A percentile compares a stretch with the other conserved stretches of the same genome.
phyloP scores from a whole-genome alignment of 2,329 filamentous ascomycete genomes.

The Ceratocystis lukuohia region DNA sequence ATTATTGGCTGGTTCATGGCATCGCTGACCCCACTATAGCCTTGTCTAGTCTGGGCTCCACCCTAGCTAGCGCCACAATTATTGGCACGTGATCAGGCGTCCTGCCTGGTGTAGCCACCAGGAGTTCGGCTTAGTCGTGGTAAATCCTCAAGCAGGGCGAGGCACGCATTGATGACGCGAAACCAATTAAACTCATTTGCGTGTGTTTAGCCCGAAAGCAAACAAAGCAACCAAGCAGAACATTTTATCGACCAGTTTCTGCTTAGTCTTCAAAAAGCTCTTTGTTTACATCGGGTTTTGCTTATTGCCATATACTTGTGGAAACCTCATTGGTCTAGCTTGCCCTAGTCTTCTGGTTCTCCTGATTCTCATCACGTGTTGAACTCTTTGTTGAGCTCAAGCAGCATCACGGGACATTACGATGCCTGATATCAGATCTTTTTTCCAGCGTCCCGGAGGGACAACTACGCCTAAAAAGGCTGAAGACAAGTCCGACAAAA shows the following conservation, averaged over 20 bases:
- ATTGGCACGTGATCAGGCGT: slow-evolving; percentile 17
- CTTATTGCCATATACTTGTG: neutral
- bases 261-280: neutral
- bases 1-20: neutral
- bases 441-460: slow-evolving; percentile 68
- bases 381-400: neutral
- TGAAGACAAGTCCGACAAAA: slow-evolving; percentile 34
- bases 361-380: neutral
- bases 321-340: neutral
- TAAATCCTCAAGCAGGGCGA: neutral
- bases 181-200: slow-evolving; percentile 14
- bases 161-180: slow-evolving; percentile 15
- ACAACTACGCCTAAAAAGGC: slow-evolving; percentile 37
- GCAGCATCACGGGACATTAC: neutral
- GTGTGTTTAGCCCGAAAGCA: neutral
- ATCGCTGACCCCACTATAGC: neutral
- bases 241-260: neutral
- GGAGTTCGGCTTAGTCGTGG: slow-evolving; percentile 4
- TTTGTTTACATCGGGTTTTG: neutral
- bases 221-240: neutral
- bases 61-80: neutral
- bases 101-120: neutral
- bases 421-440: slow-evolving; percentile 67
- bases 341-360: neutral
- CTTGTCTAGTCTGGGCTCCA: neutral